Evolutionary conservation across 345 rosid genomes (phyloP), one percentile per base, ranked within the genome.

Genomic region (Gossypium arboreum): DNA sequence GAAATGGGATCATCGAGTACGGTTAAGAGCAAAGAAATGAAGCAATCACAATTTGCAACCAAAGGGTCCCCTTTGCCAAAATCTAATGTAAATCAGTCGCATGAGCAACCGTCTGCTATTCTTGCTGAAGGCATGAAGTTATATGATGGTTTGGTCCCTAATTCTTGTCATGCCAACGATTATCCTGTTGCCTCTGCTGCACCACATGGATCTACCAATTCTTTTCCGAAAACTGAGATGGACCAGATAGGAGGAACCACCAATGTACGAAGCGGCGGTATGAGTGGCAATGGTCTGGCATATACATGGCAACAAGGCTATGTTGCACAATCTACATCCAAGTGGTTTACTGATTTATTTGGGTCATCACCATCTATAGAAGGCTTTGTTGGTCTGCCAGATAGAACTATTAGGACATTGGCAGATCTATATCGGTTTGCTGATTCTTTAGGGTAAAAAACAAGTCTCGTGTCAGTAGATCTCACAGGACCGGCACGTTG

Each of bases 381-480:
- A 71, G 79, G 87, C 24, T 87, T 84, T 81, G 77, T 70, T 7
- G 87, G 85, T 84, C 75, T 83, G 72, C 78, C 71, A 13, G 78
- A 80, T 74, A 71, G 76, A 18, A 70, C 72, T 76, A 80, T 71
- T 63, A 34, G 73, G 73, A 80, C 65, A 60, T 10, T 80, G 29
- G 60, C 82, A 11, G 85, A 84, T 73, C 82, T 82, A 22, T 85
- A 84, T 72, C 72, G 80, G 1, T 85, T 84, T 75, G 90, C 82
- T 1, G 86, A 85, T 76, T 58, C 81, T 51, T 74, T 82, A 54
- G 74, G 44, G 3, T 78, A 34, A 34, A 34, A 34, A 34, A 34
- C 7, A 5, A 34, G 41, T 5, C 41, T 34, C 6, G 4, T 34
- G 4, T 34, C 41, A 34, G 41, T 4, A 34, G 39, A 4, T 34